A percentile compares a stretch with the other conserved stretches of the same genome.
These are phyloP conservation scores for Nicotiana otophora DNA, from an alignment of 257 asterid species.

Conservation along the genomic window DNA sequence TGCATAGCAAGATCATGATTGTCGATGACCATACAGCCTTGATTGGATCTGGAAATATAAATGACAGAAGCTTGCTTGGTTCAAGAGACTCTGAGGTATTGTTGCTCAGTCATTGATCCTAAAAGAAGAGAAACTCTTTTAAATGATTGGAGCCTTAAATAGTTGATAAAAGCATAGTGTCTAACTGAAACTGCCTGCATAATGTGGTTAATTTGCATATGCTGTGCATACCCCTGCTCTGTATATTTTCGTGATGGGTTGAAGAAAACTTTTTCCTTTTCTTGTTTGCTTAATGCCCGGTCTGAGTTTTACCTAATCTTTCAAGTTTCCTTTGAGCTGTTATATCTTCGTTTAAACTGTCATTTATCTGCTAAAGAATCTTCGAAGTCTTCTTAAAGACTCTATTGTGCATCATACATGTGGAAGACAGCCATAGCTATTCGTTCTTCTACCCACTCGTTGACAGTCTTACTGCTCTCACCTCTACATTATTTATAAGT, in stretches of 20 bases:
- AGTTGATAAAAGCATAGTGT: background rate
- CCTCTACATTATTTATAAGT: conserved; percentile 2
- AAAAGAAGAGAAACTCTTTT: background rate
- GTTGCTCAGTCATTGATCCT: background rate
- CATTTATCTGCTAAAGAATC: background rate
- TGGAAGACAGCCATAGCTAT: background rate
- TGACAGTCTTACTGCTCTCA: background rate
- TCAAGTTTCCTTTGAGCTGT: background rate
- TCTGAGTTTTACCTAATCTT: background rate
- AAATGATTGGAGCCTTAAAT: background rate
- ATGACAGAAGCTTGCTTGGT: conserved; percentile 93
- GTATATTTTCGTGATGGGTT: background rate
- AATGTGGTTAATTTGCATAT: background rate
- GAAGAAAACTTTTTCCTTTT: background rate
- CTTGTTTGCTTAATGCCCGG: background rate
- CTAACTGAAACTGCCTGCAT: conserved; percentile 5
- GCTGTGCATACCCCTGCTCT: background rate
- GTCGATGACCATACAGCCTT: conserved; percentile 67
- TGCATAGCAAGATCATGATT: conserved; percentile 97
- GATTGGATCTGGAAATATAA: conserved; percentile 89
- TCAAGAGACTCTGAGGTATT: conserved; percentile 97
- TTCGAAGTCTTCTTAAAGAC: background rate
- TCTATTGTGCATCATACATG: background rate
- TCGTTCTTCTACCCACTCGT: background rate
- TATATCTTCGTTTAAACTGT: background rate